These are phyloP conservation scores for Lyophyllum shimeji DNA, from an alignment of 768 basidiomycete genomes.

Conservation along the genomic window DNA sequence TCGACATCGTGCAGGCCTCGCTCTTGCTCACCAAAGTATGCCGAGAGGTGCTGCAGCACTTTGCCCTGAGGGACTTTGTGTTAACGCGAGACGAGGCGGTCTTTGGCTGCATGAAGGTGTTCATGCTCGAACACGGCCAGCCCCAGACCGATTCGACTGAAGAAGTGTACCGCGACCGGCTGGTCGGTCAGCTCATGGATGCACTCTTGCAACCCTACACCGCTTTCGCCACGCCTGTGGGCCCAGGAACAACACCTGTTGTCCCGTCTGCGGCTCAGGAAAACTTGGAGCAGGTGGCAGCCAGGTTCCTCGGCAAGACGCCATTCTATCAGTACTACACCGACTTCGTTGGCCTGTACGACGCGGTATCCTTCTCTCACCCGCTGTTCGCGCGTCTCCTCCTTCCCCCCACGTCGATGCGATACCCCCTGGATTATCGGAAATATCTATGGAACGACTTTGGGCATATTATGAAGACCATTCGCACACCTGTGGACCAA, in stretches of 20 bases:
- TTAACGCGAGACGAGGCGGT: slow-evolving; percentile 57
- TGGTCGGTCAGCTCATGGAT: slow-evolving; percentile 59
- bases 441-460: slow-evolving; percentile 83
- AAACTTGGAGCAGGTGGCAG: slow-evolving; percentile 54
- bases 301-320: slow-evolving; percentile 61
- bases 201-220: slow-evolving; percentile 58
- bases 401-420: slow-evolving; percentile 73
- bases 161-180: slow-evolving; percentile 80
- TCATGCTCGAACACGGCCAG: slow-evolving; percentile 93
- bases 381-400: slow-evolving; percentile 72
- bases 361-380: slow-evolving; percentile 86
- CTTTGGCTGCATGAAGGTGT: slow-evolving; percentile 88
- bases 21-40: slow-evolving; percentile 58
- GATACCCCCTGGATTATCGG: slow-evolving; percentile 80
- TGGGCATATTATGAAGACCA: slow-evolving; percentile 59
- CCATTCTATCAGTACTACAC: slow-evolving; percentile 96
- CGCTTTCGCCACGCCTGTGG: slow-evolving; percentile 26
- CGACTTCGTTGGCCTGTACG: slow-evolving; percentile 89
- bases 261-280: slow-evolving; percentile 15
- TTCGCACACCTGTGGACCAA: slow-evolving; percentile 49
- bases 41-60: slow-evolving; percentile 42
- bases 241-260: slow-evolving; percentile 16
- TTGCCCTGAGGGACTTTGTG: slow-evolving; percentile 40
- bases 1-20: slow-evolving; percentile 70
- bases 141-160: slow-evolving; percentile 44